Conservation (phyloP, 441 rosid species). For the Populus hybrid region DNA sequence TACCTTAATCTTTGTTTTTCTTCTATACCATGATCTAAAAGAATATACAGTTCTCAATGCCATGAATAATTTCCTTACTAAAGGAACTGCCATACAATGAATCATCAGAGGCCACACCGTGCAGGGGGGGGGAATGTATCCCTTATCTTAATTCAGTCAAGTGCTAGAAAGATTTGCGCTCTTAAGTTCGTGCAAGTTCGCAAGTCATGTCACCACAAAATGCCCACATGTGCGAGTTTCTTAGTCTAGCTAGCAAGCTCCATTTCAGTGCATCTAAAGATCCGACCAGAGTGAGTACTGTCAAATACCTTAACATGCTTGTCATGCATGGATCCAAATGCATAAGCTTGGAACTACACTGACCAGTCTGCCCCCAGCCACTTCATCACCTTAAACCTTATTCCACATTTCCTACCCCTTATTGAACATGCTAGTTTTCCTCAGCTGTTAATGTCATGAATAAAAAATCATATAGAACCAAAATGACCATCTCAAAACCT, state of each 20-base stretch:
- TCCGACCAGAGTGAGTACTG: constrained; percentile 10
- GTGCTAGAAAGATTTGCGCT: constrained; percentile 21
- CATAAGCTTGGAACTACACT: neutral
- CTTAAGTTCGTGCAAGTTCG: constrained; percentile 31
- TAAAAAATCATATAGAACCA: constrained; percentile 20
- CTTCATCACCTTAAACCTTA: constrained; percentile 22
- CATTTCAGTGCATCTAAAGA: constrained; percentile 8
- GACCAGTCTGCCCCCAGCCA: constrained; percentile 10
- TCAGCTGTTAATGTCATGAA: constrained; percentile 24
- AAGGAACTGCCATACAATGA: constrained; percentile 14
- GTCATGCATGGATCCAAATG: constrained; percentile 10
- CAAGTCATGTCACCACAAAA: constrained; percentile 12
- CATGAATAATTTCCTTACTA: constrained; percentile 1
- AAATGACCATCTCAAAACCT: constrained; percentile 15
- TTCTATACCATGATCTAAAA: constrained; percentile 28
- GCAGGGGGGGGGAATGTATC: neutral
- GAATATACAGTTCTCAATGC: constrained; percentile 30
- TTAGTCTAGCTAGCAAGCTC: constrained; percentile 7
- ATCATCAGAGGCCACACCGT: constrained; percentile 16
- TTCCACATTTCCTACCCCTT: constrained; percentile 24
- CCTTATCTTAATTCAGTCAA: constrained; percentile 13
- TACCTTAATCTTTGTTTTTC: constrained; percentile 17
- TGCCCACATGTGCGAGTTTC: constrained; percentile 12
- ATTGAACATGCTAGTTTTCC: constrained; percentile 22
- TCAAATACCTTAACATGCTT: constrained; percentile 17